Base-by-base conservation (phyloP, 2,329 filamentous ascomycete species). In the Aquanectria penicillioides region DNA sequence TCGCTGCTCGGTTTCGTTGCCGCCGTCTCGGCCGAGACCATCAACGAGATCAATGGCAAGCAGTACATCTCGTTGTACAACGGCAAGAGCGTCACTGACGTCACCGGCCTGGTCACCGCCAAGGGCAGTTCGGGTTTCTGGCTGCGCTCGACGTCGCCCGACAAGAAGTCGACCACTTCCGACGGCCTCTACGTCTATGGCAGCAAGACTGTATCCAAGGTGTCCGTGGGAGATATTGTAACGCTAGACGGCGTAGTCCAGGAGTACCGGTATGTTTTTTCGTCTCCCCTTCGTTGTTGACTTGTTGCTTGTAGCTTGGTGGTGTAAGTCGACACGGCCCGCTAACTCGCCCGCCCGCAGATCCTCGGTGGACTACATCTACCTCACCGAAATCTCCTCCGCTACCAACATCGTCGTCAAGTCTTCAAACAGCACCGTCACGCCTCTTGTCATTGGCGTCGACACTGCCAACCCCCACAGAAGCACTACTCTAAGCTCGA, bases 101-200 rank as follows among this genome's bases (percentile, higher is more conserved):
- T 92, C 54, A 81, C 82, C 28, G 89, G 89, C 31, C 75, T 91
- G 10, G 81, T 92, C 13, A 89, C 87, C 15, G 89, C 88, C 28
- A 87, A 86, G 69, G 81, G 83, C 0, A 80, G 83, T 12, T 80
- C 78, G 58, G 89, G 89, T 11, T 80, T 92, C 70, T 92, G 83
- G 79, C 77, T 92, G 15, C 84, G 86, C 37, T 89, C 88, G 1
- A 83, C 82, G 0, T 78, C 75, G 28, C 82, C 85, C 1, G 84
- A 89, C 68, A 72, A 78, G 43, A 82, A 88, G 68, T 70, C 76
- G 12, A 76, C 78, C 41, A 88, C 86, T 3, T 91, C 88, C 1
- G 86, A 90, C 69, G 86, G 86, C 2, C 72, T 92, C 60, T 91
- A 89, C 66, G 83, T 92, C 34, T 92, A 83, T 68, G 81, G 84